phyloP scores from a whole-genome alignment of 768 basidiomycete species.

The Pleurotus eryngii region DNA sequence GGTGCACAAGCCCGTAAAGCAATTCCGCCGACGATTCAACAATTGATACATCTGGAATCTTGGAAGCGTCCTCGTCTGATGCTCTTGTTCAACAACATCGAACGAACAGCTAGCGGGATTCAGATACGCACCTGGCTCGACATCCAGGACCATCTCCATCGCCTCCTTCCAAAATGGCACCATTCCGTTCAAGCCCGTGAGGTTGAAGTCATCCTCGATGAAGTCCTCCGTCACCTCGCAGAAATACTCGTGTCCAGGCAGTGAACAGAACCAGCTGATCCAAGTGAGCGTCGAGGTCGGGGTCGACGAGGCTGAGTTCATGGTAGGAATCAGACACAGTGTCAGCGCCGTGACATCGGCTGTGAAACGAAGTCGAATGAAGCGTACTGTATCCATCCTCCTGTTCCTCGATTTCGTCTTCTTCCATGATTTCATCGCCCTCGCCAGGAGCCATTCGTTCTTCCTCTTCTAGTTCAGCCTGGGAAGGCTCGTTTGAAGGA shows the following conservation, averaged over 20 bases:
- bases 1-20: conserved; percentile 96
- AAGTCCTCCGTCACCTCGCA: conserved; percentile 98
- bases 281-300: conserved; percentile 91
- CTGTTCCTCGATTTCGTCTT: conserved; percentile 58
- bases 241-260: conserved; percentile 96
- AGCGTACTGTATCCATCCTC: conserved; percentile 79
- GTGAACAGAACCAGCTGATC: conserved; percentile 95
- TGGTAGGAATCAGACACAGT: conserved; percentile 2
- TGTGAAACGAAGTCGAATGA: conserved; percentile 11
- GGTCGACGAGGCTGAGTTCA: conserved; percentile 73
- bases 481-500: conserved; percentile 38
- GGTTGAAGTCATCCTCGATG: conserved; percentile 99
- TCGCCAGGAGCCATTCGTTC: conserved; percentile 54
- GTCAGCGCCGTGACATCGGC: conserved; percentile 8
- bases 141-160: conserved; percentile 99
- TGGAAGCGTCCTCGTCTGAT: conserved; percentile 86
- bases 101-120: conserved; percentile 7
- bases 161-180: conserved; percentile 99
- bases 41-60: conserved; percentile 98
- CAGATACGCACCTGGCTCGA: conserved; percentile 83
- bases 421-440: conserved; percentile 81
- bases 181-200: conserved; percentile 92
- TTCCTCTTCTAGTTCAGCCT: conserved; percentile 57
- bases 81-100: conserved; percentile 8
- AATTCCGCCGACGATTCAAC: conserved; percentile 97